Evolutionary conservation across 2,329 filamentous ascomycete genomes (phyloP).

Genomic region (Meredithiella fracta): DNA sequence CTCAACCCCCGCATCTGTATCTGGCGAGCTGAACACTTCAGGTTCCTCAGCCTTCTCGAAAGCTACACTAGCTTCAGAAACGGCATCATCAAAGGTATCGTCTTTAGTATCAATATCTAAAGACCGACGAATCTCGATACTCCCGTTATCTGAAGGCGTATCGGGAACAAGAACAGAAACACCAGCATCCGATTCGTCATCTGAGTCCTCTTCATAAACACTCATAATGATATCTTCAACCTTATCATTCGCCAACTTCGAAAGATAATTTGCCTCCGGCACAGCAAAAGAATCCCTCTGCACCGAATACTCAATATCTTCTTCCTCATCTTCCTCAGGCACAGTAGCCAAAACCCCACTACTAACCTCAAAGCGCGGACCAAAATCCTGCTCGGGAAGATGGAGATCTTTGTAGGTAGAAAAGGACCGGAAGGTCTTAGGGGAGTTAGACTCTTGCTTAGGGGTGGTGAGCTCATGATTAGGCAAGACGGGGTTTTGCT

Average conservation of each 20-base stretch:
- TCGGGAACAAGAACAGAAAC: neutral
- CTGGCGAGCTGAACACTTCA: neutral
- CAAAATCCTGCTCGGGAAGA: neutral
- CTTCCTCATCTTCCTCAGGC: constrained; percentile 8
- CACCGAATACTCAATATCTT: neutral
- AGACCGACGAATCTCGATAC: neutral
- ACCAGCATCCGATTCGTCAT: constrained; percentile 6
- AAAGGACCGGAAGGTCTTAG: neutral
- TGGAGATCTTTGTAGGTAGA: neutral
- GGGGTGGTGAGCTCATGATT: neutral
- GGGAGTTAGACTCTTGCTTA: too few species aligned
- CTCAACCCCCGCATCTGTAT: neutral
- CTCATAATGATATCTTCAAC: neutral
- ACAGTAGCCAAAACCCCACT: constrained; percentile 5
- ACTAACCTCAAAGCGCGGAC: neutral
- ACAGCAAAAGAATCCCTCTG: too few species aligned
- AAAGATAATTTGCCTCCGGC: too few species aligned
- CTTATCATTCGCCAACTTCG: too few species aligned
- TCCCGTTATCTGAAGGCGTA: neutral
- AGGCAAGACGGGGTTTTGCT: too few species aligned
- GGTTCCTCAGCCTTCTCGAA: neutral
- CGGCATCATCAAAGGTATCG: neutral
- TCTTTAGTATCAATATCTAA: neutral
- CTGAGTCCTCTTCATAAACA: constrained; percentile 1
- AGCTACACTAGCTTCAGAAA: neutral